Conservation (phyloP, 164 flowering plant species). For the Paratinospora sagittata region DNA sequence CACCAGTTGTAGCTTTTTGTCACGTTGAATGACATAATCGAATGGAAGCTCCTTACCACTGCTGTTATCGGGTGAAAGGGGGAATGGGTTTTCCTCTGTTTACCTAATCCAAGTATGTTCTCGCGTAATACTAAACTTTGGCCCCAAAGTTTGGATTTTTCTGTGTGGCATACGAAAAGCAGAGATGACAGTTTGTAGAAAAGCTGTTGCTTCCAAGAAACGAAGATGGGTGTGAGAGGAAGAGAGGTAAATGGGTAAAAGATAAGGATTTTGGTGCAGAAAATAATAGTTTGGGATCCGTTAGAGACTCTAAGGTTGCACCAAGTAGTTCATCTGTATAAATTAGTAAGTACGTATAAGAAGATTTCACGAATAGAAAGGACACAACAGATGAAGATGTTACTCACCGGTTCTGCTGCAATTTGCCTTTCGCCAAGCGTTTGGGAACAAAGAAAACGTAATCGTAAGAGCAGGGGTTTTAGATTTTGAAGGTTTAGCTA, state of each 20-base stretch:
- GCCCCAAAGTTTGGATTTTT: conserved; percentile 48
- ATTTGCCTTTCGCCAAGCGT: neutral
- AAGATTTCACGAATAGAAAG: too few relatives aligned
- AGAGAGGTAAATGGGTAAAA: too few relatives aligned
- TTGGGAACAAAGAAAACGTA: neutral
- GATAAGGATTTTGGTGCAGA: too few relatives aligned
- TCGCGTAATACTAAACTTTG: too few relatives aligned
- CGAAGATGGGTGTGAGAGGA: too few relatives aligned
- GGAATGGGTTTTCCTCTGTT: too few relatives aligned
- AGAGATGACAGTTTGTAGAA: too few relatives aligned
- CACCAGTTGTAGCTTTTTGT: conserved; percentile 83
- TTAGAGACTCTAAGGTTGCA: conserved; percentile 2
- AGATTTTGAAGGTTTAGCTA: neutral
- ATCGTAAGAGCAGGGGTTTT: neutral
- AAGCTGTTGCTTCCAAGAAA: too few relatives aligned
- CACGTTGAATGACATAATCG: conserved; percentile 82
- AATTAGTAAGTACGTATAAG: too few relatives aligned
- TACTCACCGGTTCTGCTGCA: neutral
- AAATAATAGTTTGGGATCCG: conserved; percentile 43
- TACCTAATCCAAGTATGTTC: conserved; percentile 18
- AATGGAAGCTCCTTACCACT: conserved; percentile 80
- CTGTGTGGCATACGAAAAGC: conserved; percentile 10
- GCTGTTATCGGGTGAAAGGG: conserved; percentile 50
- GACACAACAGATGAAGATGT: neutral
- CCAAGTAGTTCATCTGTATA: neutral